Percentiles rank a stretch among this genome's conserved stretches.
These are phyloP conservation scores for Termitomyces sp. DNA, from an alignment of 768 basidiomycete species.

Conservation along the genomic window DNA sequence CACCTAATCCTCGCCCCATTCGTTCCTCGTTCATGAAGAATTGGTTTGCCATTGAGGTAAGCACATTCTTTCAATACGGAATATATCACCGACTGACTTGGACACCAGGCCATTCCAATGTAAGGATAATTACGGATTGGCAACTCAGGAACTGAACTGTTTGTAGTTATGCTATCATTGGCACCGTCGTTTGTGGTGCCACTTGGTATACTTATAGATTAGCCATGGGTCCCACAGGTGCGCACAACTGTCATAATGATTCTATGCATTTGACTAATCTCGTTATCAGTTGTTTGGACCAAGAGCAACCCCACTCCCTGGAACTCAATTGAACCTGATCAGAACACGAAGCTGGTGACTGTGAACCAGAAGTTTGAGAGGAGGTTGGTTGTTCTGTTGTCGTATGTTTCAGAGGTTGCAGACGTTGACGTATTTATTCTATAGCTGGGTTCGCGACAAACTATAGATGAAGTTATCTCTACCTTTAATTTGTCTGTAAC, in stretches of 20 bases:
- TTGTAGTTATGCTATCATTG: conserved; percentile 45
- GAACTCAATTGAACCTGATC: conserved; percentile 72
- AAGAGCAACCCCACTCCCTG: conserved; percentile 83
- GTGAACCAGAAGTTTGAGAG: conserved; percentile 74
- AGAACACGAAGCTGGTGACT: conserved; percentile 65
- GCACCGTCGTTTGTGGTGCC: conserved; percentile 50
- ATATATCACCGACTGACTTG: conserved; percentile 4
- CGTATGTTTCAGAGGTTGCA: conserved; percentile 2
- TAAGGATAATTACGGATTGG: conserved; percentile 20
- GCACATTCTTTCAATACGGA: conserved; percentile 13
- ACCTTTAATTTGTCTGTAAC: conserved; percentile 13
- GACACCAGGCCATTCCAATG: conserved; percentile 45
- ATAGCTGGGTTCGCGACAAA: conserved; percentile 73
- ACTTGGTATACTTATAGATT: conserved; percentile 64
- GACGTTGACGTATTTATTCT: neutral
- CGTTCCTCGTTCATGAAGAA: conserved; percentile 49
- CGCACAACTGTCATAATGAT: conserved; percentile 15
- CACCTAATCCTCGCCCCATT: conserved; percentile 17
- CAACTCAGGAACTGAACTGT: conserved; percentile 8
- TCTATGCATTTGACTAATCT: neutral
- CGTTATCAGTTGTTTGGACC: conserved; percentile 44
- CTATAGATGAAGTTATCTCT: conserved; percentile 36
- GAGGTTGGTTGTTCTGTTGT: conserved; percentile 39
- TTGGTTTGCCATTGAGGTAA: conserved; percentile 72
- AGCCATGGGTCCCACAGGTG: conserved; percentile 52